These are phyloP conservation scores for Trapa bicornis DNA, from an alignment of 345 rosid genomes.

Conservation along the genomic window DNA sequence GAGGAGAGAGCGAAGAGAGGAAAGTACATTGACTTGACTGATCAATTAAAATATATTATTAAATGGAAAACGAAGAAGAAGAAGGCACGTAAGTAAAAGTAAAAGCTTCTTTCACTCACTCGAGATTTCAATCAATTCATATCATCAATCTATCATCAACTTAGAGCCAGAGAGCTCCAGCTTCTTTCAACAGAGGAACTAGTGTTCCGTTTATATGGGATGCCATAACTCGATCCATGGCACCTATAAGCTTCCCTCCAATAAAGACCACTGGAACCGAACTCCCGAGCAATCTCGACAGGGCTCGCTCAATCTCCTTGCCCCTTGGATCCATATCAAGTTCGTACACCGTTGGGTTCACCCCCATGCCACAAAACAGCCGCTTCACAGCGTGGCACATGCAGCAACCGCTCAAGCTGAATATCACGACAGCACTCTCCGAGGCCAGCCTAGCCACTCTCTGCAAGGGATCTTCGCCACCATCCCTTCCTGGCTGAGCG, in stretches of 20 bases:
- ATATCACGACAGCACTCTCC: slow-evolving; percentile 57
- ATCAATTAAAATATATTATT: neutral
- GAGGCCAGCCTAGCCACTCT: slow-evolving; percentile 37
- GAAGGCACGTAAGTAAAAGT: too few species aligned
- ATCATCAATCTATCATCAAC: neutral
- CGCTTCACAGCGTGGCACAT: slow-evolving; percentile 70
- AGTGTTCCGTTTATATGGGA: slow-evolving; percentile 55
- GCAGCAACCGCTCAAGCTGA: slow-evolving; percentile 53
- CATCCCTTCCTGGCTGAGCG: slow-evolving; percentile 3
- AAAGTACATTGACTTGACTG: neutral
- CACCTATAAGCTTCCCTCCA: slow-evolving; percentile 53
- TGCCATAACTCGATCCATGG: slow-evolving; percentile 57
- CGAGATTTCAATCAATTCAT: neutral
- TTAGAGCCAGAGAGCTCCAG: slow-evolving; percentile 72
- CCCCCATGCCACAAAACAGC: slow-evolving; percentile 63
- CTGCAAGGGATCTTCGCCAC: slow-evolving; percentile 26
- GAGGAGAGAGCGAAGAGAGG: neutral
- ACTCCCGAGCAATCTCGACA: slow-evolving; percentile 24
- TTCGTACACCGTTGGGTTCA: slow-evolving; percentile 49
- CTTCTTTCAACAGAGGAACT: slow-evolving; percentile 67
- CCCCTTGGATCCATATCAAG: slow-evolving; percentile 51
- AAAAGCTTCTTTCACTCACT: neutral
- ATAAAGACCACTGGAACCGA: slow-evolving; percentile 51
- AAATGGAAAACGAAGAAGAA: neutral
- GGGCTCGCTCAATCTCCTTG: slow-evolving; percentile 37